A percentile compares a stretch with the other conserved stretches of the same genome.
Evolutionary conservation across 2,329 filamentous ascomycete species (phyloP).

Genomic region (Fusarium fujikuroi): DNA sequence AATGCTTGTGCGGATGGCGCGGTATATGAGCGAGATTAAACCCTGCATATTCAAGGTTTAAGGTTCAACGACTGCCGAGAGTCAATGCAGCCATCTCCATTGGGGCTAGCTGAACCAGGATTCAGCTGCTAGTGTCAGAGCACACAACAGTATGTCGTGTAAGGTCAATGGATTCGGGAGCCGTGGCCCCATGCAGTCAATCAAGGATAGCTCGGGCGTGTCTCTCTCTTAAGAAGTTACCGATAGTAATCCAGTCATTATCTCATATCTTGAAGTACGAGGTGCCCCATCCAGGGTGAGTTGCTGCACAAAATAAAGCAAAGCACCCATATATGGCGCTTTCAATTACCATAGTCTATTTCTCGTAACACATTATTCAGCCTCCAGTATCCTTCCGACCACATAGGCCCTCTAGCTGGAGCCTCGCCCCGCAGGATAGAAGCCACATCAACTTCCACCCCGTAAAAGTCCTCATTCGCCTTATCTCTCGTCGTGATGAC

Average conservation of each 20-base stretch:
- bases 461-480: neutral
- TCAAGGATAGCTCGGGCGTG: rapidly evolving
- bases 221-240: neutral
- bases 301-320: neutral
- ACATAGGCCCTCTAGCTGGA: neutral
- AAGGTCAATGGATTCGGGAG: neutral
- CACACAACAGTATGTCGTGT: neutral
- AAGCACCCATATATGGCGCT: neutral
- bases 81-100: neutral
- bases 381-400: neutral
- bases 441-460: neutral
- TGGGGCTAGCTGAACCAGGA: neutral
- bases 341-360: neutral
- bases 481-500: neutral
- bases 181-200: neutral
- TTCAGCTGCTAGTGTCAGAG: neutral
- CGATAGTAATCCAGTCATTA: neutral
- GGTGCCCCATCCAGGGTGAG: neutral
- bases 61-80: neutral
- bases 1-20: neutral
- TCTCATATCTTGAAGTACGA: neutral
- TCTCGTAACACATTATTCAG: neutral
- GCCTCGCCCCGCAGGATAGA: neutral
- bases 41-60: neutral
- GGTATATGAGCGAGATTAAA: neutral